These are phyloP conservation scores for Colletotrichum sansevieriae DNA, from an alignment of 2,329 filamentous ascomycete species.

Conservation along the genomic window DNA sequence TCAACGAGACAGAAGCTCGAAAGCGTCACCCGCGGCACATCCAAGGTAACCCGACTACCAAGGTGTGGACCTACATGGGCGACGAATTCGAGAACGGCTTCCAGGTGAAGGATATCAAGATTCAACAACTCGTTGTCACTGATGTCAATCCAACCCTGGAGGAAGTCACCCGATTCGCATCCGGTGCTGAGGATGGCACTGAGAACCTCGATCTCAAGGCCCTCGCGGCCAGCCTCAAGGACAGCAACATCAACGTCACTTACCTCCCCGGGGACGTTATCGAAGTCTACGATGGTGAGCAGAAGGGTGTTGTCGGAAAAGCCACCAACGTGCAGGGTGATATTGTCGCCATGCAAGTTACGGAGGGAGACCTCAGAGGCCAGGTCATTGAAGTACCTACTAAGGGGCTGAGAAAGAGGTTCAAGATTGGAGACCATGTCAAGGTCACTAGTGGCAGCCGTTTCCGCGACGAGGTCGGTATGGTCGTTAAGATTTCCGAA, in stretches of 20 bases:
- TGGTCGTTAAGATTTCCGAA: slow-evolving; percentile 93
- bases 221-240: slow-evolving; percentile 89
- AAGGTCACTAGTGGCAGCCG: slow-evolving; percentile 97
- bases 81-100: slow-evolving; percentile 96
- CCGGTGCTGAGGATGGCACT: slow-evolving; percentile 89
- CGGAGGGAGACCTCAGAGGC: slow-evolving; percentile 83
- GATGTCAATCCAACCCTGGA: slow-evolving; percentile 94
- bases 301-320: slow-evolving; percentile 89
- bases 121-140: slow-evolving; percentile 86
- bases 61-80: slow-evolving; percentile 85
- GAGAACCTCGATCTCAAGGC: slow-evolving; percentile 94
- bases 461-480: slow-evolving; percentile 94
- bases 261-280: slow-evolving; percentile 97
- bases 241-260: slow-evolving; percentile 81
- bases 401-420: slow-evolving; percentile 92
- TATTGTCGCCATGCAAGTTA: slow-evolving; percentile 90
- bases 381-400: slow-evolving; percentile 93
- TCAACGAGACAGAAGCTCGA: slow-evolving; percentile 92
- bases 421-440: slow-evolving; percentile 94
- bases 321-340: slow-evolving; percentile 89
- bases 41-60: slow-evolving; percentile 79
- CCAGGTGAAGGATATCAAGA: slow-evolving; percentile 92
- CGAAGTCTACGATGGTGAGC: slow-evolving; percentile 95
- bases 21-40: slow-evolving; percentile 81
- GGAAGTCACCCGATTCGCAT: slow-evolving; percentile 94